Percentiles rank a stretch among this genome's conserved stretches.
Evolutionary conservation across 768 basidiomycete genomes (phyloP).

Genomic region (Mycena albidolilacea): DNA sequence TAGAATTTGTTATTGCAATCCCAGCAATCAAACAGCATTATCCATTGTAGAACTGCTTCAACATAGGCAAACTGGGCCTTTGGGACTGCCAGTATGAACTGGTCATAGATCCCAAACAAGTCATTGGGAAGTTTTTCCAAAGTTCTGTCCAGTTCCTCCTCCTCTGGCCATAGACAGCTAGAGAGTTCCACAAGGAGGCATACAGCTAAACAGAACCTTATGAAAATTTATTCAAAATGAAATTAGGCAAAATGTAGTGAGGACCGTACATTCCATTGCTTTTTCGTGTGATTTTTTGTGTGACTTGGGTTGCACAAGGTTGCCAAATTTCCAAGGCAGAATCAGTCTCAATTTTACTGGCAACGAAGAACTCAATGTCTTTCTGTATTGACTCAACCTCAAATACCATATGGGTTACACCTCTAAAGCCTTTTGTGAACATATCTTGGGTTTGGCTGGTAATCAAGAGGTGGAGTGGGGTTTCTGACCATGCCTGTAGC

Average conservation of each 20-base stretch:
- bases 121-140: neutral
- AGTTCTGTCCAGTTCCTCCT: neutral
- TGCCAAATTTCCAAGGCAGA: neutral
- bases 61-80: neutral
- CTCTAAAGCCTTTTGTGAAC: neutral
- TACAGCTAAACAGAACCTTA: constrained; percentile 2
- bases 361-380: neutral
- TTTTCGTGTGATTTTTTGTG: neutral
- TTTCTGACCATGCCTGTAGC: neutral
- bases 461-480: neutral
- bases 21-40: neutral
- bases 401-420: neutral
- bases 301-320: neutral
- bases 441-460: neutral
- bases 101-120: constrained; percentile 1
- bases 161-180: neutral
- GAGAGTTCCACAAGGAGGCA: constrained; percentile 2
- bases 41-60: neutral
- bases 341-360: neutral
- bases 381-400: neutral
- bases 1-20: neutral
- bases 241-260: neutral
- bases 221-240: no score
- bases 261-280: neutral
- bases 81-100: neutral